Evolutionary conservation across 495 filamentous ascomycete genomes (phyloP).

Genomic region (Cercophora newfieldiana): DNA sequence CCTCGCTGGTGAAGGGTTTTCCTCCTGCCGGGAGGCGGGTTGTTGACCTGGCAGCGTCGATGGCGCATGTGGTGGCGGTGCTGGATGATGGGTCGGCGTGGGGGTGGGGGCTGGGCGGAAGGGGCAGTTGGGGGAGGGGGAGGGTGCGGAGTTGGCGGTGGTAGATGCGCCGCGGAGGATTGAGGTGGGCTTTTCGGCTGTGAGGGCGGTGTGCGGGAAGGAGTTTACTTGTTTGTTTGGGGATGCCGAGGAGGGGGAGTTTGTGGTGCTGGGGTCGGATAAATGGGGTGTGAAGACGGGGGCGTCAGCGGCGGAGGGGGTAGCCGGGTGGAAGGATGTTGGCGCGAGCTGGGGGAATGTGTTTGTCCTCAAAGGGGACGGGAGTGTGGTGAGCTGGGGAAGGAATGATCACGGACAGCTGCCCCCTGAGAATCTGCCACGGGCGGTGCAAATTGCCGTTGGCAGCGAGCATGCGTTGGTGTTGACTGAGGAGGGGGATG

Average conservation of each 20-base stretch:
- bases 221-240: slow-evolving; percentile 78
- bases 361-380: slow-evolving; percentile 62
- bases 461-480: slow-evolving; percentile 88
- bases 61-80: slow-evolving; percentile 74
- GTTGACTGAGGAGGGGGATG: slow-evolving; percentile 56
- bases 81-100: slow-evolving; percentile 74
- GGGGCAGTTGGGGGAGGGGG: slow-evolving; percentile 67
- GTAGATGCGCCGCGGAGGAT: slow-evolving; percentile 62
- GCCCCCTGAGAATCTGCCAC: slow-evolving; percentile 56
- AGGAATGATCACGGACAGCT: slow-evolving; percentile 82
- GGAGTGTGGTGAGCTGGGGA: slow-evolving; percentile 65
- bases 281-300: slow-evolving; percentile 61
- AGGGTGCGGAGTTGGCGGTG: slow-evolving; percentile 40
- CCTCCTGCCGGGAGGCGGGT: slow-evolving; percentile 56
- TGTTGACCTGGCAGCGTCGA: slow-evolving; percentile 63
- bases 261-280: slow-evolving; percentile 66
- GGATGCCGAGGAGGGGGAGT: slow-evolving; percentile 50
- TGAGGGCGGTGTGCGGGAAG: slow-evolving; percentile 69
- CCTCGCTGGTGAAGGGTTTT: slow-evolving; percentile 55
- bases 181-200: slow-evolving; percentile 53
- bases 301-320: slow-evolving; percentile 36
- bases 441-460: slow-evolving; percentile 59
- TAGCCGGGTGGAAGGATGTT: slow-evolving; percentile 56
- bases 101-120: slow-evolving; percentile 88
- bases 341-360: slow-evolving; percentile 81